phyloP scores from a whole-genome alignment of 176 grass and related monocot species.

The Saccharum officinarum region DNA sequence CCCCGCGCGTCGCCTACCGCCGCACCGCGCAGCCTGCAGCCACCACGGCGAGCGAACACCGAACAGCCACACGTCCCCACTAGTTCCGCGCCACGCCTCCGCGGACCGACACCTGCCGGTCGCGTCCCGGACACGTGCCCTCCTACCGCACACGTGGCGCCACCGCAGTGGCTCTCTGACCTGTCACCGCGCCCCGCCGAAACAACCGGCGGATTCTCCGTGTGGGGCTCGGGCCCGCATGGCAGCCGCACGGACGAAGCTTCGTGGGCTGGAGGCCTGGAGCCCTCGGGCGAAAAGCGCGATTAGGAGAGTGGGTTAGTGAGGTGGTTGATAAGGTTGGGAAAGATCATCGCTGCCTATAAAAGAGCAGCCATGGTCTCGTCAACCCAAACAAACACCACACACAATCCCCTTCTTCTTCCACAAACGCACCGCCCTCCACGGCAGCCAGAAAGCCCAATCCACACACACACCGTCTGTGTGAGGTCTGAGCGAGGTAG shows the following conservation, averaged over 20 bases:
- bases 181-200: neutral
- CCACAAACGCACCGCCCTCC: neutral
- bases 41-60: neutral
- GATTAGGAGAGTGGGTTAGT: conserved; percentile 21
- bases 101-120: neutral
- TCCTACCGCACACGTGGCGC: rapidly evolving
- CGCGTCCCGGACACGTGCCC: neutral
- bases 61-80: neutral
- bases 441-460: neutral
- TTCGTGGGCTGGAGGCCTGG: neutral
- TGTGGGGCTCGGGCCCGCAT: neutral
- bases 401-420: neutral
- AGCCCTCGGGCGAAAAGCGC: neutral
- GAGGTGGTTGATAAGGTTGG: neutral
- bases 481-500: conserved; percentile 47
- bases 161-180: neutral
- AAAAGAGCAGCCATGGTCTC: conserved; percentile 26
- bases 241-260: neutral
- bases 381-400: conserved; percentile 6
- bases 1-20: neutral
- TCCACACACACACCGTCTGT: neutral
- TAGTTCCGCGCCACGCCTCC: neutral
- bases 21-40: neutral
- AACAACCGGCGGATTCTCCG: neutral
- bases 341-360: neutral